Conservation (phyloP, 305 asterid genomes). For the Withania somnifera region DNA sequence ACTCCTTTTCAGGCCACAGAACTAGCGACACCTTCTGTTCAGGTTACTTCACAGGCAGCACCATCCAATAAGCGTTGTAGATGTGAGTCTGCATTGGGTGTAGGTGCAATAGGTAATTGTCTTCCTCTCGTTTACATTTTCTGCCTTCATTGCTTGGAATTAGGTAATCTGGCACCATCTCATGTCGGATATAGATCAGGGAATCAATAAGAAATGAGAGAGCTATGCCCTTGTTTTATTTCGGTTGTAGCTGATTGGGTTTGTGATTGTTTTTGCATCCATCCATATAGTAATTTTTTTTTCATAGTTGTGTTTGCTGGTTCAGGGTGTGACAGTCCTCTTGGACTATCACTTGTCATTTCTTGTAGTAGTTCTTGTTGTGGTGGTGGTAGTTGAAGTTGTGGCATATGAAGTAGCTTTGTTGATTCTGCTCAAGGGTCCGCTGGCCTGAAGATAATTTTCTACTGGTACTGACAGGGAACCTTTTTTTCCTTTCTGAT, state of each 20-base stretch:
- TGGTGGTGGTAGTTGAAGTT: conserved; percentile 19
- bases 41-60: background rate
- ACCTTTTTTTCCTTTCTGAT: background rate
- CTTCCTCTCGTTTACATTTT: background rate
- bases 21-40: background rate
- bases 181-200: conserved; percentile 41
- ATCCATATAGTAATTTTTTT: conserved; percentile 41
- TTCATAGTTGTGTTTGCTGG: conserved; percentile 36
- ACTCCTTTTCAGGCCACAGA: background rate
- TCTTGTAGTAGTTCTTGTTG: conserved; percentile 20
- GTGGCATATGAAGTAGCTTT: background rate
- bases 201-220: conserved; percentile 29
- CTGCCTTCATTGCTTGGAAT: background rate
- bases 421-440: conserved; percentile 15
- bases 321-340: conserved; percentile 23
- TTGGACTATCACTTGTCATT: conserved; percentile 27
- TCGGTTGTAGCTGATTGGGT: conserved; percentile 27
- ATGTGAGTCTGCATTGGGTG: background rate
- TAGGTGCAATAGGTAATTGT: background rate
- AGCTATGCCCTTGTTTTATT: conserved; percentile 13
- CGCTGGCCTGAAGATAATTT: conserved; percentile 17
- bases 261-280: background rate
- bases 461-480: conserved; percentile 35
- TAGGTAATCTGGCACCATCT: conserved; percentile 2
- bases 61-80: background rate